A percentile compares a stretch with the other conserved stretches of the same genome.
Evolutionary conservation across 192 early-diverging fungal species (phyloP).

Genomic region (Pilobolus umbonatus): DNA sequence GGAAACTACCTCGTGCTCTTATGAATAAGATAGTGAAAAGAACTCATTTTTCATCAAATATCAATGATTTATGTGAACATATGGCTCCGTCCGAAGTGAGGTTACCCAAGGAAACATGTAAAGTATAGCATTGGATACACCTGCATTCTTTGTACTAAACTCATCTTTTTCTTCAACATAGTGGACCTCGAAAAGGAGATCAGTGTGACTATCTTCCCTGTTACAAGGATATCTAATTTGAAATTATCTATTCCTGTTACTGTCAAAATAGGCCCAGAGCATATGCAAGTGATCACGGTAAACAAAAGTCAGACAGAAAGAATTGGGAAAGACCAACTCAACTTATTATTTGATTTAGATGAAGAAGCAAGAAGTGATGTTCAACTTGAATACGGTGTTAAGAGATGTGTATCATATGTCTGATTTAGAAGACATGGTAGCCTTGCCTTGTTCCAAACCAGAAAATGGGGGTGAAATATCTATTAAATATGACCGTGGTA

Average conservation of each 20-base stretch:
- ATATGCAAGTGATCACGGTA: slow-evolving; percentile 71
- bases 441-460: not conserved
- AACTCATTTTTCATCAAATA: slow-evolving; percentile 59
- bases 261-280: slow-evolving; percentile 74
- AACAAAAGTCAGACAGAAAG: not conserved
- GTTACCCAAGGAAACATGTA: slow-evolving; percentile 64
- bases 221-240: slow-evolving; percentile 57
- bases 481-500: slow-evolving; percentile 63
- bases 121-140: slow-evolving; percentile 39
- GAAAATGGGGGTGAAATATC: slow-evolving; percentile 47
- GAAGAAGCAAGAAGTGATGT: slow-evolving; percentile 63
- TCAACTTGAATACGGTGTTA: slow-evolving; percentile 62
- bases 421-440: slow-evolving; percentile 30
- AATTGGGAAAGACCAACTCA: too few relatives aligned
- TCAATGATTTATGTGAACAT: slow-evolving; percentile 65
- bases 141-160: slow-evolving; percentile 75
- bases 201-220: slow-evolving; percentile 56
- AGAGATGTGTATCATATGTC: slow-evolving; percentile 84
- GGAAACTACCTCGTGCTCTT: slow-evolving; percentile 40
- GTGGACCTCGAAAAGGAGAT: slow-evolving; percentile 66
- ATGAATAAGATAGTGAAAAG: slow-evolving; percentile 53
- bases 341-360: too few relatives aligned
- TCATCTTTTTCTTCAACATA: slow-evolving; percentile 27
- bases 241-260: slow-evolving; percentile 63
- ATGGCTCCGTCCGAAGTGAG: slow-evolving; percentile 66